A percentile compares a stretch with the other conserved stretches of the same genome.
Evolutionary conservation across 371 early-diverging fungal species (phyloP).

Genomic region (Encephalitozoon cuniculi): DNA sequence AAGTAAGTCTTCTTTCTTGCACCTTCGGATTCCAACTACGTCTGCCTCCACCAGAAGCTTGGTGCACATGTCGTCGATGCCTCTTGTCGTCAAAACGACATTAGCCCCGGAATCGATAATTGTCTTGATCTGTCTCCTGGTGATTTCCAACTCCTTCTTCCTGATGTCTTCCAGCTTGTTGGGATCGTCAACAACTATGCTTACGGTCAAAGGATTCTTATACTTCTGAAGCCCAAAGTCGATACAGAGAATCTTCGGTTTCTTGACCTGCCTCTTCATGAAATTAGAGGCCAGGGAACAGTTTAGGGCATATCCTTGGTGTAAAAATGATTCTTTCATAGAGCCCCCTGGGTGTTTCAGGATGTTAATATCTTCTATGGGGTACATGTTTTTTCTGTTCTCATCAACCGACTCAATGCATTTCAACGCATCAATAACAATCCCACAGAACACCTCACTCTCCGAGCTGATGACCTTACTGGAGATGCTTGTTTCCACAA

Average conservation of each 20-base stretch:
- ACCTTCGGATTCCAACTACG: constrained; percentile 84
- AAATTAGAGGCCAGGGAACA: constrained; percentile 76
- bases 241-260: constrained; percentile 91
- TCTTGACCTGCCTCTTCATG: constrained; percentile 59
- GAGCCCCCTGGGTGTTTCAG: constrained; percentile 95
- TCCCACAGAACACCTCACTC: constrained; percentile 81
- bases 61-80: constrained; percentile 93
- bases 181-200: constrained; percentile 91
- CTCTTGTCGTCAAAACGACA: constrained; percentile 93
- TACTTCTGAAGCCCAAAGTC: constrained; percentile 97
- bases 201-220: constrained; percentile 92
- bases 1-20: constrained; percentile 88
- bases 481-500: constrained; percentile 93
- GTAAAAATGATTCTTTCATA: constrained; percentile 75
- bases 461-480: constrained; percentile 87
- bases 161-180: constrained; percentile 92
- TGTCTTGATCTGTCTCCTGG: constrained; percentile 83
- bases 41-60: constrained; percentile 88
- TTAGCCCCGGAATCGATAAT: constrained; percentile 89
- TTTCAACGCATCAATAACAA: constrained; percentile 83
- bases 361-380: constrained; percentile 91
- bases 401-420: constrained; percentile 76
- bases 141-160: constrained; percentile 83
- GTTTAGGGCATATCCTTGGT: constrained; percentile 92
- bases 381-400: constrained; percentile 80